Evolutionary conservation across 768 basidiomycete genomes (phyloP).

Genomic region (Psilocybe cubensis): DNA sequence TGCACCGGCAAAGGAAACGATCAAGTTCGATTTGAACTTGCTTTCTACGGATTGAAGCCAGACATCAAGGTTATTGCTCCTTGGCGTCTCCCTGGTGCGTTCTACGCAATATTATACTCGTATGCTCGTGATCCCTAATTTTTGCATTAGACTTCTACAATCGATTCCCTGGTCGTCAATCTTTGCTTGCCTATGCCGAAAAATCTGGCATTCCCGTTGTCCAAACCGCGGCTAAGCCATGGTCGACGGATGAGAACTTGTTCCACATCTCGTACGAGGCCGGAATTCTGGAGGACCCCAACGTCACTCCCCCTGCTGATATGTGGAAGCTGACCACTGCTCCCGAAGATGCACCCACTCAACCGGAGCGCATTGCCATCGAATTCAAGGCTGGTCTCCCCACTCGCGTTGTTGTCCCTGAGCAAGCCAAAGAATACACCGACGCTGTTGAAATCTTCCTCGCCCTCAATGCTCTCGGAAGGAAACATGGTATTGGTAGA

Average conservation of each 20-base stretch:
- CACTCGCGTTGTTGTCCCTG: constrained; percentile 72
- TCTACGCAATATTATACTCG: not conserved
- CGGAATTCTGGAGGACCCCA: constrained; percentile 96
- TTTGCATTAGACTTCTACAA: constrained; percentile 82
- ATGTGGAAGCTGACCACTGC: constrained; percentile 98
- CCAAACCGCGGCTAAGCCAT: constrained; percentile 96
- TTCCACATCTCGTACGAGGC: constrained; percentile 99
- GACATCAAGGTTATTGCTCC: constrained; percentile 99
- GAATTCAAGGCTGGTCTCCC: constrained; percentile 91
- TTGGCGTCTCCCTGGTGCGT: constrained; percentile 91
- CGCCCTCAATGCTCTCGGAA: constrained; percentile 86
- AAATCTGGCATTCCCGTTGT: constrained; percentile 89
- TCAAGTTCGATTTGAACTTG: constrained; percentile 98
- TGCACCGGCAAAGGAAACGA: constrained; percentile 99
- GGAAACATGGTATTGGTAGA: constrained; percentile 95
- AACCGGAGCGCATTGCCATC: constrained; percentile 80
- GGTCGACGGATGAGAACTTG: constrained; percentile 99
- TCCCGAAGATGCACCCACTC: constrained; percentile 79
- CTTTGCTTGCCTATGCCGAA: constrained; percentile 88
- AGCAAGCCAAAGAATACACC: constrained; percentile 66
- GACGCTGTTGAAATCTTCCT: constrained; percentile 95
- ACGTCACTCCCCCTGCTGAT: constrained; percentile 90
- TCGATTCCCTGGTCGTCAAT: constrained; percentile 94
- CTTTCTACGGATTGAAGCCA: constrained; percentile 98
- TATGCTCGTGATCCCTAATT: not conserved